These are phyloP conservation scores for Mycena epipterygia DNA, from an alignment of 768 basidiomycete genomes.

Conservation along the genomic window DNA sequence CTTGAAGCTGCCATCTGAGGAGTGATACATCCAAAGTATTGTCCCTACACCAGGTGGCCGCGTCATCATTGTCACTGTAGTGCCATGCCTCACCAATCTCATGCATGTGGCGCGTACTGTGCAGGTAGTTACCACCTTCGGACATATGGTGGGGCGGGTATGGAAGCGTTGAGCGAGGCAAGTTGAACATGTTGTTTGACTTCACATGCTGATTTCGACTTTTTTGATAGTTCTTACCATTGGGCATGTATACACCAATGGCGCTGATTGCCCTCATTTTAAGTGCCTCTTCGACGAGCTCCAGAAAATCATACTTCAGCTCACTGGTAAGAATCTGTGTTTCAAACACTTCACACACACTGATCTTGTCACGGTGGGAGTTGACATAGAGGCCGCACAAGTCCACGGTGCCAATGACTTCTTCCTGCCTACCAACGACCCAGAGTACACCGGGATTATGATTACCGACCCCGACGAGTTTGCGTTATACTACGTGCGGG, in stretches of 20 bases:
- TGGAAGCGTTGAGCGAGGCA: conserved; percentile 31
- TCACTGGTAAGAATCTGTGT: conserved; percentile 29
- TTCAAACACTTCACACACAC: conserved; percentile 36
- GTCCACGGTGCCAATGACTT: conserved; percentile 35
- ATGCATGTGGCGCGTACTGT: conserved; percentile 13
- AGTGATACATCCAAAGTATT: neutral
- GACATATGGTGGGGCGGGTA: conserved; percentile 22
- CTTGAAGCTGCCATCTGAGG: neutral
- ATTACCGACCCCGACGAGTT: conserved; percentile 28
- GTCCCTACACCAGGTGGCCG: neutral
- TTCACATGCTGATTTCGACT: neutral
- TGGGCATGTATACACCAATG: conserved; percentile 32
- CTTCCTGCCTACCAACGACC: conserved; percentile 36
- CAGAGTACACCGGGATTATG: conserved; percentile 33
- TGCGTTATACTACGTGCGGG: conserved; percentile 28
- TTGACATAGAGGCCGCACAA: conserved; percentile 38
- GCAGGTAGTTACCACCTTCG: conserved; percentile 37
- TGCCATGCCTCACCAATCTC: neutral
- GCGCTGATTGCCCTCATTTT: conserved; percentile 31
- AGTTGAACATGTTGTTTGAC: neutral
- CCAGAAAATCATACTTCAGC: conserved; percentile 24
- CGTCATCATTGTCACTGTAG: neutral
- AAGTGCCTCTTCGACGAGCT: conserved; percentile 38
- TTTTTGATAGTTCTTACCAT: conserved; percentile 32
- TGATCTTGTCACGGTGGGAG: conserved; percentile 31